A percentile compares a stretch with the other conserved stretches of the same genome.
phyloP scores from a whole-genome alignment of 2,329 filamentous ascomycete species.

The Fusarium caatingaense region DNA sequence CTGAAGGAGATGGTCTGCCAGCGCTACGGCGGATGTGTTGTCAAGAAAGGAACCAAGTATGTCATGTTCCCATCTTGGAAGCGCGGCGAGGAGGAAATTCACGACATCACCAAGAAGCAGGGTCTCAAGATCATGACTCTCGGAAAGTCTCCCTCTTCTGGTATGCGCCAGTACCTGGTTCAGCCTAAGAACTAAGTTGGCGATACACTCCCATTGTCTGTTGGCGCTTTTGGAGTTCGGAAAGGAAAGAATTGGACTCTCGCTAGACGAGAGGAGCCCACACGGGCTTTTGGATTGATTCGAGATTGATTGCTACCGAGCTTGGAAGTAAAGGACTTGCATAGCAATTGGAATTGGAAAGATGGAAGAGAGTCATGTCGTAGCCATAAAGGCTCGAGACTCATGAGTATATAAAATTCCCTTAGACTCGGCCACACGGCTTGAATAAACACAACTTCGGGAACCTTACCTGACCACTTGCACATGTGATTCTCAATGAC shows the following conservation, averaged over 20 bases:
- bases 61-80: slow-evolving; percentile 44
- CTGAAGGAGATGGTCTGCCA: slow-evolving; percentile 26
- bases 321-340: background rate
- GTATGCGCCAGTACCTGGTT: slow-evolving; percentile 38
- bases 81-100: slow-evolving; percentile 26
- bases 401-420: background rate
- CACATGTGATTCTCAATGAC: background rate
- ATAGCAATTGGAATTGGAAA: too few relatives aligned
- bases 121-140: slow-evolving; percentile 30
- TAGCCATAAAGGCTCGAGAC: background rate
- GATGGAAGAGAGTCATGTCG: background rate
- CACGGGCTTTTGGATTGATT: background rate
- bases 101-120: slow-evolving; percentile 16
- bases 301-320: too few relatives aligned
- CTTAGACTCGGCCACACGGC: background rate
- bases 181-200: background rate
- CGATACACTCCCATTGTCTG: background rate
- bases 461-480: background rate
- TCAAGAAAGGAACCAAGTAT: slow-evolving; percentile 8
- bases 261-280: too few relatives aligned
- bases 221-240: background rate
- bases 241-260: background rate
- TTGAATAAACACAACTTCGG: background rate
- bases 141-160: slow-evolving; percentile 32
- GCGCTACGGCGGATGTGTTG: background rate